Evolutionary conservation across 176 grass and related monocot species (phyloP).

Genomic region (Rhynchospora pubera): DNA sequence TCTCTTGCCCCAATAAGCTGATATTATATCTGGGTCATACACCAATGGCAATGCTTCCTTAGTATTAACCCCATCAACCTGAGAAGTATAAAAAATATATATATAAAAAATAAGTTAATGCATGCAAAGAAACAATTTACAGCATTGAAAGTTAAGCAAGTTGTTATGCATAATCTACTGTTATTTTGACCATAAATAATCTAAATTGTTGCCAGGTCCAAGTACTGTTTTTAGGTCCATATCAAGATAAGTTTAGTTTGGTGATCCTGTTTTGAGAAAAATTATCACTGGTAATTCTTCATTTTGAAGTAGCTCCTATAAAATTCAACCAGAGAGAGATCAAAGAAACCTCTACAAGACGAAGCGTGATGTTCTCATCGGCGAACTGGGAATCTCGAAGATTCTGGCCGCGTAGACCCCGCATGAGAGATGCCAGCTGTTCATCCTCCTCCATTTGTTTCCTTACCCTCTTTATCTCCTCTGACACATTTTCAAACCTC

Average conservation of each 20-base stretch:
- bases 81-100: not conserved
- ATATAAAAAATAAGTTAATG: too few species aligned
- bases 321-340: not conserved
- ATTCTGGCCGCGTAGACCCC: slow-evolving; percentile 89
- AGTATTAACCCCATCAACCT: slow-evolving; percentile 50
- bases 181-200: not conserved
- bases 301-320: not conserved
- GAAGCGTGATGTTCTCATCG: slow-evolving; percentile 47
- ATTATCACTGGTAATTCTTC: not conserved
- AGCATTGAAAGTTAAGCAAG: not conserved
- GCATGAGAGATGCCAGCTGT: slow-evolving; percentile 81
- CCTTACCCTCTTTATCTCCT: slow-evolving; percentile 85
- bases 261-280: not conserved
- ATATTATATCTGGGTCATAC: slow-evolving; percentile 78
- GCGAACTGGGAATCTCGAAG: slow-evolving; percentile 80
- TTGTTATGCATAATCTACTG: not conserved
- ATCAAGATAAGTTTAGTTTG: not conserved
- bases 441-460: slow-evolving; percentile 99
- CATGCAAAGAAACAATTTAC: too few species aligned
- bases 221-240: not conserved
- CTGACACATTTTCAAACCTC: slow-evolving; percentile 71
- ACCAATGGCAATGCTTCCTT: slow-evolving; percentile 64
- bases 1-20: slow-evolving; percentile 74
- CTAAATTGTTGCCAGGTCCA: not conserved
- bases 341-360: slow-evolving; percentile 62